These are phyloP conservation scores for Ophiostoma pallidulum DNA, from an alignment of 2,329 filamentous ascomycete genomes.

Conservation along the genomic window DNA sequence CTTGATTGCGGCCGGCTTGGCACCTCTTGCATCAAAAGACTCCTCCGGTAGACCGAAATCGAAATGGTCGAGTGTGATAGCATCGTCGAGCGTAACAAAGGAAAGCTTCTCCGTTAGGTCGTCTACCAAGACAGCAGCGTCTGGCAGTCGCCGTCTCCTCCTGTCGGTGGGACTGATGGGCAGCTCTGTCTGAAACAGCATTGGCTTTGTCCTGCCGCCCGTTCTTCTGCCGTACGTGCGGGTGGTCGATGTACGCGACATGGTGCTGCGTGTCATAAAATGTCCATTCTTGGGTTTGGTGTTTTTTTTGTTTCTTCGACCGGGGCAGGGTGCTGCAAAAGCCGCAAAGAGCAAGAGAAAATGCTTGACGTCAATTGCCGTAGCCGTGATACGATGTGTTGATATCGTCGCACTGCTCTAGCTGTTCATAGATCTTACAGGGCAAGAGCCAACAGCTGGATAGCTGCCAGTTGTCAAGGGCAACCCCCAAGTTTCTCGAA, in stretches of 20 bases:
- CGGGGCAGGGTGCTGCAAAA: no score
- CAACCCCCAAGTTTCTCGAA: background rate
- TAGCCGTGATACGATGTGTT: no score
- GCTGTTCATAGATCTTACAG: no score
- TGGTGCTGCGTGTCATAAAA: conserved; percentile 22
- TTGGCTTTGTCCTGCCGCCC: conserved; percentile 36
- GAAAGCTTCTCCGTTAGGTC: conserved; percentile 20
- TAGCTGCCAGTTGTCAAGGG: conserved; percentile 6
- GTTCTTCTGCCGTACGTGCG: conserved; percentile 42
- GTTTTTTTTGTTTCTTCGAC: background rate
- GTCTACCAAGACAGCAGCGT: conserved; percentile 12
- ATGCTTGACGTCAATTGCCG: no score
- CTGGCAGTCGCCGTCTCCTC: conserved; percentile 15
- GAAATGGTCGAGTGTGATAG: background rate
- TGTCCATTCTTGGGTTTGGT: conserved; percentile 1
- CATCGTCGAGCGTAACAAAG: conserved; percentile 12
- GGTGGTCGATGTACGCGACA: conserved; percentile 34
- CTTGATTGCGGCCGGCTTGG: background rate
- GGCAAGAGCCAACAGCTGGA: conserved; percentile 3
- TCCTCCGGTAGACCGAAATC: background rate
- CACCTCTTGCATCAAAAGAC: background rate
- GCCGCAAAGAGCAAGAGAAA: no score
- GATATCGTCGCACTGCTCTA: no score
- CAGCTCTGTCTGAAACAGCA: conserved; percentile 42
- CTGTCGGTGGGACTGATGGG: conserved; percentile 39